Evolutionary conservation across 1,284 basidiomycete genomes (phyloP).

Genomic region (Puccinia sorghi): DNA sequence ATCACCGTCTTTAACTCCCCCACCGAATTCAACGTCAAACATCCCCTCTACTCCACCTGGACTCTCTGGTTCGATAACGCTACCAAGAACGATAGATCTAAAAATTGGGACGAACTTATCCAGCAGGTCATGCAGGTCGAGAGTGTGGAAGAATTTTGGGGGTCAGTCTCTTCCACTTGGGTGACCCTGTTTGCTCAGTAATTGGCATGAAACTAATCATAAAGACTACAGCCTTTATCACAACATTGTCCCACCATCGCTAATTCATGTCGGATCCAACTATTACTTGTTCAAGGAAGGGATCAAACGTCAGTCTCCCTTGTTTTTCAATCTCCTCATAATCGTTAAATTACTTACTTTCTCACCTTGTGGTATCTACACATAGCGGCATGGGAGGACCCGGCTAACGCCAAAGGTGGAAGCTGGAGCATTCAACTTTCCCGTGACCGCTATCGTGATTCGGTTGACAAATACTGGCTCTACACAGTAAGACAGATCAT

Average conservation of each 20-base stretch:
- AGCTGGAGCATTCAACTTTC: conserved; percentile 99
- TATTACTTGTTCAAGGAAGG: conserved; percentile 93
- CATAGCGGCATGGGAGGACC: conserved; percentile 58
- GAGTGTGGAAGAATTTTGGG: conserved; percentile 97
- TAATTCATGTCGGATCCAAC: conserved; percentile 90
- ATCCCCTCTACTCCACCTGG: conserved; percentile 89
- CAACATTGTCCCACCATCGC: conserved; percentile 95
- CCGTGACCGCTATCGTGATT: conserved; percentile 80
- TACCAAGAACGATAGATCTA: conserved; percentile 63
- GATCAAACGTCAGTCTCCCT: conserved; percentile 52
- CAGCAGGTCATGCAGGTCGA: conserved; percentile 90
- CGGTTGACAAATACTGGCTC: conserved; percentile 95
- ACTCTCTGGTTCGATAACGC: conserved; percentile 96
- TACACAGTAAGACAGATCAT: conserved; percentile 71
- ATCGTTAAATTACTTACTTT: background rate
- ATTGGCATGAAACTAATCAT: background rate
- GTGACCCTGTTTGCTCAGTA: background rate
- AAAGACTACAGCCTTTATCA: conserved; percentile 74
- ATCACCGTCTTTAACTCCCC: conserved; percentile 88
- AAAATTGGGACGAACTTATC: conserved; percentile 96
- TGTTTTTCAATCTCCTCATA: background rate
- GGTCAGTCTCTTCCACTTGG: conserved; percentile 63
- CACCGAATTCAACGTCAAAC: conserved; percentile 89
- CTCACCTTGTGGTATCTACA: conserved; percentile 8
- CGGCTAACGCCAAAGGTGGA: conserved; percentile 88